phyloP scores from a whole-genome alignment of 2,329 filamentous ascomycete genomes.

The Mycosphaerella sp. region DNA sequence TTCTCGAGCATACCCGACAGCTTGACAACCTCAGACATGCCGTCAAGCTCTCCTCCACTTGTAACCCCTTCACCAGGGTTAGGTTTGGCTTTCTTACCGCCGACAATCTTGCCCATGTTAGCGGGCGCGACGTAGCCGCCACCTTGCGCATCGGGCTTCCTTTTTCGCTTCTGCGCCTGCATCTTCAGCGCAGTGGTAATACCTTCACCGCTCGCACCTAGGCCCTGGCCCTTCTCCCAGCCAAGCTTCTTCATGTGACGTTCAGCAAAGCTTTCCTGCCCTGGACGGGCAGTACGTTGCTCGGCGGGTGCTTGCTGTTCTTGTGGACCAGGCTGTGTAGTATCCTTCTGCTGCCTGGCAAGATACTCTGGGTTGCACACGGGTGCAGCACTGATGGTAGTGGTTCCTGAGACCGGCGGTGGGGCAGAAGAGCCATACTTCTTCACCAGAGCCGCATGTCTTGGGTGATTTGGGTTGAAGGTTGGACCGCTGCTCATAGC shows the following conservation, averaged over 20 bases:
- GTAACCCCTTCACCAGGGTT: slow-evolving; percentile 10
- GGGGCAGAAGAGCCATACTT: neutral
- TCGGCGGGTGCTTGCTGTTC: slow-evolving; percentile 32
- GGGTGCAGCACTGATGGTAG: slow-evolving; percentile 12
- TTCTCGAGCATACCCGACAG: slow-evolving; percentile 79
- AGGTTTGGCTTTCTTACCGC: slow-evolving; percentile 55
- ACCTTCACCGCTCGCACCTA: slow-evolving; percentile 74
- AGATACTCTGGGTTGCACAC: slow-evolving; percentile 17
- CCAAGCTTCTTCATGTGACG: slow-evolving; percentile 91
- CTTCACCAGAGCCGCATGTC: neutral
- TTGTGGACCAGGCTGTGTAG: neutral
- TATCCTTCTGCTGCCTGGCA: slow-evolving; percentile 7
- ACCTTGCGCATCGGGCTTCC: slow-evolving; percentile 68
- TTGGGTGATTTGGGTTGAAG: neutral
- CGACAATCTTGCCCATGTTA: slow-evolving; percentile 72
- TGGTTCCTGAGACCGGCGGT: neutral
- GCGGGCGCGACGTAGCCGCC: slow-evolving; percentile 66
- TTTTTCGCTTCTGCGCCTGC: slow-evolving; percentile 79
- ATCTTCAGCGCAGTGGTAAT: slow-evolving; percentile 79
- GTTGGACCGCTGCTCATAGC: neutral
- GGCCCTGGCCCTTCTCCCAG: slow-evolving; percentile 79
- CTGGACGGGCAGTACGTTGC: slow-evolving; percentile 59
- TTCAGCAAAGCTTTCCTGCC: slow-evolving; percentile 77
- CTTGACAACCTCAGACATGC: slow-evolving; percentile 75
- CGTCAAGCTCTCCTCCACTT: slow-evolving; percentile 29